Conservation (phyloP, 2,329 filamentous ascomycete species). For the Diaporthe amygdali region DNA sequence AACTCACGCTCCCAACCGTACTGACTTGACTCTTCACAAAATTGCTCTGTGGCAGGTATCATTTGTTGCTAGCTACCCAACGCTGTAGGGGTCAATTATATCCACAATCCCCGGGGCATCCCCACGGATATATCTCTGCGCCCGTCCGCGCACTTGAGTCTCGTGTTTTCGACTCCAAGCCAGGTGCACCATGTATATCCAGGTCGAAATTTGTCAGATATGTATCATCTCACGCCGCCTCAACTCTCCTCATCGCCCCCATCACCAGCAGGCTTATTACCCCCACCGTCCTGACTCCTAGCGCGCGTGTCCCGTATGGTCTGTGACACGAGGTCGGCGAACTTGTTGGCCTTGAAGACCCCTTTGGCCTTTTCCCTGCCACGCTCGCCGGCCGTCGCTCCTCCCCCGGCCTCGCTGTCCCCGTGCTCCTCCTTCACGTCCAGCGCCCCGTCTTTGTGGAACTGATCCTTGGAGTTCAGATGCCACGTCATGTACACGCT, state of each 20-base stretch:
- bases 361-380: constrained; percentile 29
- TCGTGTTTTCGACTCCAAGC: background rate
- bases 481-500: constrained; percentile 56
- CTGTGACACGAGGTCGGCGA: constrained; percentile 37
- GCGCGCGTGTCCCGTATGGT: constrained; percentile 30
- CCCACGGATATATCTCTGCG: background rate
- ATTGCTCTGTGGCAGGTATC: constrained; percentile 10
- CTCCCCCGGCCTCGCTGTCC: background rate
- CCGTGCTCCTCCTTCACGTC: constrained; percentile 16
- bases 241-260: background rate
- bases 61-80: constrained; percentile 3
- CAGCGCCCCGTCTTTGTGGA: constrained; percentile 43
- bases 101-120: background rate
- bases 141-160: background rate
- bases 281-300: constrained; percentile 25
- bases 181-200: background rate
- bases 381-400: constrained; percentile 8
- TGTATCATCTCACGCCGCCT: background rate
- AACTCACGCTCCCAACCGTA: background rate
- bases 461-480: constrained; percentile 49
- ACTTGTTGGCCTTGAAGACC: constrained; percentile 26
- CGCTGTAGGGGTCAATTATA: background rate
- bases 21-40: background rate
- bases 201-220: background rate
- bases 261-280: background rate